Conservation (phyloP, 495 filamentous ascomycete genomes). For the Annulohypoxylon maeteangense region DNA sequence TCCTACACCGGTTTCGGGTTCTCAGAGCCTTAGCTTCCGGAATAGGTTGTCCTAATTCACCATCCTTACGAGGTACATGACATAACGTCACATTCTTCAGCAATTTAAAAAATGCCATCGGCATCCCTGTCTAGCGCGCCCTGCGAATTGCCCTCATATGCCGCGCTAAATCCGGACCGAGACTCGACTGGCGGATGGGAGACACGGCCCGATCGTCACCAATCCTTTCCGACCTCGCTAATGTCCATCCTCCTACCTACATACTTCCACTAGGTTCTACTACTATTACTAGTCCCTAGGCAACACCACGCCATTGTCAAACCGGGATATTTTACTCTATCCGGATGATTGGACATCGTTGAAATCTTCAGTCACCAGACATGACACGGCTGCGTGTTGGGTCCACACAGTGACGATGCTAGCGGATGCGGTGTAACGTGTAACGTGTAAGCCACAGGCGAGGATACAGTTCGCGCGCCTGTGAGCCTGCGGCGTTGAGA, state of each 20-base stretch:
- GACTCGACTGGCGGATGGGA: background rate
- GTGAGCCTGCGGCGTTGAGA: slow-evolving; percentile 4
- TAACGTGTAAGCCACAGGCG: slow-evolving; percentile 21
- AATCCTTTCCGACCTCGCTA: background rate
- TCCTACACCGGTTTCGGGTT: background rate
- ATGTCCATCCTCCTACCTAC: background rate
- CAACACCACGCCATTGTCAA: background rate
- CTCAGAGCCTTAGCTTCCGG: background rate
- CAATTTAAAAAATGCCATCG: background rate
- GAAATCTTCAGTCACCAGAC: background rate
- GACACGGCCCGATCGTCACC: slow-evolving; percentile 16
- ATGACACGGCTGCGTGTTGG: background rate
- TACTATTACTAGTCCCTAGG: background rate
- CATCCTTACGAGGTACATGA: background rate
- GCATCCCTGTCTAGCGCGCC: slow-evolving; percentile 13
- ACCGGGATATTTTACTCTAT: background rate
- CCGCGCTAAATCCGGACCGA: slow-evolving; percentile 20
- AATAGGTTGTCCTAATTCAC: background rate
- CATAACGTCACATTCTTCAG: slow-evolving; percentile 6
- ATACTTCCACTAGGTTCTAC: background rate
- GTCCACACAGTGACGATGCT: slow-evolving; percentile 7
- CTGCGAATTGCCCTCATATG: background rate
- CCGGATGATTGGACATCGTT: background rate
- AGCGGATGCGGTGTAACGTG: slow-evolving; percentile 31
- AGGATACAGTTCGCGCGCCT: background rate